Base-by-base conservation (phyloP, 352 stramenopile genomes). In the Globisporangium apiculatum region DNA sequence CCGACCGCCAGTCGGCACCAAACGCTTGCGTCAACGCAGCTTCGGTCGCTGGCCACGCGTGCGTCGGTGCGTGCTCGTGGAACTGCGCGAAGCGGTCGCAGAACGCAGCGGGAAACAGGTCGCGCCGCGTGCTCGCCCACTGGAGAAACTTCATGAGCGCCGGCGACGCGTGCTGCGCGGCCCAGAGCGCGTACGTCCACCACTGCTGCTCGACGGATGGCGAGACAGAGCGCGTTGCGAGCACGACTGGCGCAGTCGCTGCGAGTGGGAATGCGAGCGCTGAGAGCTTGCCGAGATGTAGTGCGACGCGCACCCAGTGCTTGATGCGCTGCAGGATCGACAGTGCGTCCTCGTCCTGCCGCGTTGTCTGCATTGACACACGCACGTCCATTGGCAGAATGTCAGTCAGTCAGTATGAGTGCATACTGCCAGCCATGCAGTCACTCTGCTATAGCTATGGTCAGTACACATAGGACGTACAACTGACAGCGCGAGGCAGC, bases 71-170 rank as follows among this genome's bases (percentile, higher is more conserved):
- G 55, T 87, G 62, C 65, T 97, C 90, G 57, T 98, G 96, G 55
- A 99, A 88, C 35, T 62, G 58, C 45, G 86, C 77, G 40, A 99
- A 92, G 53, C 85, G 80, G 70, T 98, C 84, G 65, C 93, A 98
- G 24, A 98, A 81, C 1, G 77, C 66, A 9, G 78, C 68, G 1
- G 93, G 89, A 57, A 99, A 98, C 57, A 99, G 82, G 67, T 99
- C 96, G 17, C 92, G 81, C 11, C 96, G 78, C 17, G 92, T 98
- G 35, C 91, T 95, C 1, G 92, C 89, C 96, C 96, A 99, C 73
- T 99, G 96, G 45, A 92, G 76, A 51, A 98, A 92, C 75, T 99
- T 99, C 70, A 98, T 93, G 62, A 97, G 89, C 5, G 86, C 83
- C 2, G 96, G 96, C 12, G 94, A 97, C 53, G 78, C 78, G 46